phyloP scores from a whole-genome alignment of 805 yeast species.

The Saturnispora mendoncae region DNA sequence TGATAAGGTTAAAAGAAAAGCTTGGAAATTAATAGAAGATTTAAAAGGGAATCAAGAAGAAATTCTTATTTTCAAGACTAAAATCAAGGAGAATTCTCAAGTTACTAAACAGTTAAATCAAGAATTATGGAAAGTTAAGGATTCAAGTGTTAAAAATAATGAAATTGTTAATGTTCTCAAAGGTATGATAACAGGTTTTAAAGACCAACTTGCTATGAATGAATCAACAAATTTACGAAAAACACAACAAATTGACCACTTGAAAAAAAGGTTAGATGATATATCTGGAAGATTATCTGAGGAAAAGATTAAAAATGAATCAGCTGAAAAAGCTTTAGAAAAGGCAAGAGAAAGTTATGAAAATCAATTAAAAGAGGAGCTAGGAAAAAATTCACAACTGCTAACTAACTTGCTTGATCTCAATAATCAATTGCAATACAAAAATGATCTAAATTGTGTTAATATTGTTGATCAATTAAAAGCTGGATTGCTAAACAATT shows the following conservation, averaged over 20 bases:
- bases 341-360: constrained; percentile 11
- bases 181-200: constrained; percentile 14
- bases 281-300: constrained; percentile 39
- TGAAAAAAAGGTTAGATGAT: constrained; percentile 33
- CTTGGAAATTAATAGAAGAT: constrained; percentile 7
- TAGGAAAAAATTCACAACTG: background rate
- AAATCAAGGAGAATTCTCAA: constrained; percentile 1
- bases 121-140: constrained; percentile 13
- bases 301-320: constrained; percentile 32
- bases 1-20: constrained; percentile 9
- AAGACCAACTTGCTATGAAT: constrained; percentile 11
- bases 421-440: background rate
- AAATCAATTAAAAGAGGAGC: constrained; percentile 11
- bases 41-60: constrained; percentile 7
- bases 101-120: constrained; percentile 4
- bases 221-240: constrained; percentile 11
- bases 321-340: constrained; percentile 21
- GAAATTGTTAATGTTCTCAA: constrained; percentile 12
- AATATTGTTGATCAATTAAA: background rate
- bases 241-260: constrained; percentile 23
- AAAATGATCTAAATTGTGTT: background rate
- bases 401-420: background rate
- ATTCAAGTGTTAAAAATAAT: constrained; percentile 4
- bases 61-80: constrained; percentile 8
- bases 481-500: background rate